Evolutionary conservation across 495 filamentous ascomycete genomes (phyloP), one percentile per base, ranked within the genome.

Genomic region (Viridothelium virens): DNA sequence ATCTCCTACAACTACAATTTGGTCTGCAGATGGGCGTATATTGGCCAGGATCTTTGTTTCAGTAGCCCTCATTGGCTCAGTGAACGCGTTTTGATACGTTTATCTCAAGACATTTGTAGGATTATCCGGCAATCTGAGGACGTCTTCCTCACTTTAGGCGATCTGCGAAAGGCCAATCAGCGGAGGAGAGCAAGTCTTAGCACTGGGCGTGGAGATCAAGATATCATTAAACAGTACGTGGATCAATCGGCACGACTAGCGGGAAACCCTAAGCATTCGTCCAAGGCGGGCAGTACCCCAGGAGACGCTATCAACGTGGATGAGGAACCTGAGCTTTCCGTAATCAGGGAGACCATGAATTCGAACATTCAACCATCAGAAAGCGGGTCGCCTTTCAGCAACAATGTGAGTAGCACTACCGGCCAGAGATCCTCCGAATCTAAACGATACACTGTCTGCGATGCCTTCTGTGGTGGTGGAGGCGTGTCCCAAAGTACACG

Each of bases 401-500:
- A 46, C n/a, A 36, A 34, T 10, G 31, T 9, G 2, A 36, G 3
- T 33, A 36, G 14, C 3, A 14, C 25, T 25, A 25, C 25, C 6
- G 18, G 14, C 7, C 53, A 59, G 25, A 53, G n/a, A 53, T 25
- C 48, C 5, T 25, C 48, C 5, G 11, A 34, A 59, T 6, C 11
- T 34, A 34, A 9, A 25, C 5, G 73, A 34, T 91, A 90, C 64
- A 86, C 85, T 0, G 86, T 89, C 38, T 86, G 83, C 0, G 90
- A 94, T 70, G 81, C 79, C 1, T 92, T 92, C 69, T 89, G 87
- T 64, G 91, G 91, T 3, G 89, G 83, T 39, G 91, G 91, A 1
- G 91, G 91, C 2, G 82, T 86, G 2, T 90, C 89, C 0, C 79
- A 84, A 38, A 91, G 90, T 1, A 91, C 90, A 0, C 65, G 74